Evolutionary conservation across 768 basidiomycete species (phyloP).

Genomic region (Podaxis pistillaris): DNA sequence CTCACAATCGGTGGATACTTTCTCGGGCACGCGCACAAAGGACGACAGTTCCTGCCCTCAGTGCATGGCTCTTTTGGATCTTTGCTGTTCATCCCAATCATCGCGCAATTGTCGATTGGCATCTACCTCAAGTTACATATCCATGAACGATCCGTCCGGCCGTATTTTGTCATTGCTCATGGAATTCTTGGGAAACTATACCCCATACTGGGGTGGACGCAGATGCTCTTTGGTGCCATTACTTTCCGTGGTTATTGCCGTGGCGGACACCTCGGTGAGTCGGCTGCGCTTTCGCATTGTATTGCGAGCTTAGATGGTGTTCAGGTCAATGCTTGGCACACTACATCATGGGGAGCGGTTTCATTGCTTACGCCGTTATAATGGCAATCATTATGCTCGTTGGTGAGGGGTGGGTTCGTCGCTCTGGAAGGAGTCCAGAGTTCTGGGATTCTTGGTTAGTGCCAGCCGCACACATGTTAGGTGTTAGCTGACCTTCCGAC

Average conservation of each 20-base stretch:
- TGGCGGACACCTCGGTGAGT: constrained; percentile 59
- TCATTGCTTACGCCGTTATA: constrained; percentile 83
- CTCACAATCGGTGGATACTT: constrained; percentile 73
- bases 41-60: constrained; percentile 71
- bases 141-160: constrained; percentile 71
- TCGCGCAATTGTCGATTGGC: constrained; percentile 67
- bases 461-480: not conserved
- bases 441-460: constrained; percentile 82
- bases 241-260: constrained; percentile 77
- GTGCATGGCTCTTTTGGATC: constrained; percentile 71
- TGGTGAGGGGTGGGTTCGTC: constrained; percentile 75
- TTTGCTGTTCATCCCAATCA: constrained; percentile 63
- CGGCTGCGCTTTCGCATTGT: not conserved
- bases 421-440: constrained; percentile 73
- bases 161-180: constrained; percentile 68
- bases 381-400: constrained; percentile 76
- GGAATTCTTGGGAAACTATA: constrained; percentile 81
- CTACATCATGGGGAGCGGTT: constrained; percentile 89
- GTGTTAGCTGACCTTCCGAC: not conserved
- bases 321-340: constrained; percentile 82
- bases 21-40: constrained; percentile 85
- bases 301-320: not conserved
- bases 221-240: constrained; percentile 85
- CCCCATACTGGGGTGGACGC: constrained; percentile 84
- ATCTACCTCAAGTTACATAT: constrained; percentile 93